Conservation (phyloP, 139 green algal genomes). For the Auxenochlorella pyrenoidosa region DNA sequence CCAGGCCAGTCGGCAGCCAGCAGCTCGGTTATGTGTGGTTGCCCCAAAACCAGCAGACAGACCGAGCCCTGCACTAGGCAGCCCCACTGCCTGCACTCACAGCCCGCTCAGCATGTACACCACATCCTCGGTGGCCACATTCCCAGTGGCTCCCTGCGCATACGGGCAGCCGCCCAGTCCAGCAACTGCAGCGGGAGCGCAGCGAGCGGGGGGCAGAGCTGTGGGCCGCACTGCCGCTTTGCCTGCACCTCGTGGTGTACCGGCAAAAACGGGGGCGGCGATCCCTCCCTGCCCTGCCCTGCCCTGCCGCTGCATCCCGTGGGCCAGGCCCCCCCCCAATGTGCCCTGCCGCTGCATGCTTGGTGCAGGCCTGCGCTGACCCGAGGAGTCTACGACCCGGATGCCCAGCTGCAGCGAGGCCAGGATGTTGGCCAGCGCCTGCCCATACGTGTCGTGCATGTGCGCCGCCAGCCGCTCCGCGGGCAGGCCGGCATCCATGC, state of each 20-base stretch:
- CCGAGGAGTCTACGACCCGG: conserved; percentile 74
- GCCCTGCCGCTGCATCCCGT: too few species aligned
- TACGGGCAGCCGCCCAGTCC: conserved; percentile 95
- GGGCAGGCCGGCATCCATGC: conserved; percentile 50
- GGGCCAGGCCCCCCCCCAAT: too few species aligned
- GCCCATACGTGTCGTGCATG: conserved; percentile 96
- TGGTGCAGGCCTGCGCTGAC: too few species aligned
- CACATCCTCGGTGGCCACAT: conserved; percentile 96
- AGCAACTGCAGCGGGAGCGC: conserved; percentile 54
- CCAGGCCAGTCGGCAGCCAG: too few species aligned
- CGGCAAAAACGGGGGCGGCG: too few species aligned
- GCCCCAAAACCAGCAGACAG: too few species aligned
- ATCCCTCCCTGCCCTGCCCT: too few species aligned
- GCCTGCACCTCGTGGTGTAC: too few species aligned
- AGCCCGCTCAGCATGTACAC: conserved; percentile 93
- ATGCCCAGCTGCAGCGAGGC: conserved; percentile 80
- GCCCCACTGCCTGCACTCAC: conserved; percentile 2
- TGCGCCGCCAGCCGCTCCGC: conserved; percentile 81
- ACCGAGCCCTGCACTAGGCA: too few species aligned
- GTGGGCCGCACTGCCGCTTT: too few species aligned
- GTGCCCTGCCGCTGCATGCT: too few species aligned
- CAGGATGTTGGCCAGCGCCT: conserved; percentile 93
- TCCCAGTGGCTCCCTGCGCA: conserved; percentile 88
- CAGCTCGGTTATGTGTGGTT: neutral
- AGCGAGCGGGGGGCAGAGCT: too few species aligned